Evolutionary conservation across 495 filamentous ascomycete genomes (phyloP).

Genomic region (Talaromyces borbonicus): DNA sequence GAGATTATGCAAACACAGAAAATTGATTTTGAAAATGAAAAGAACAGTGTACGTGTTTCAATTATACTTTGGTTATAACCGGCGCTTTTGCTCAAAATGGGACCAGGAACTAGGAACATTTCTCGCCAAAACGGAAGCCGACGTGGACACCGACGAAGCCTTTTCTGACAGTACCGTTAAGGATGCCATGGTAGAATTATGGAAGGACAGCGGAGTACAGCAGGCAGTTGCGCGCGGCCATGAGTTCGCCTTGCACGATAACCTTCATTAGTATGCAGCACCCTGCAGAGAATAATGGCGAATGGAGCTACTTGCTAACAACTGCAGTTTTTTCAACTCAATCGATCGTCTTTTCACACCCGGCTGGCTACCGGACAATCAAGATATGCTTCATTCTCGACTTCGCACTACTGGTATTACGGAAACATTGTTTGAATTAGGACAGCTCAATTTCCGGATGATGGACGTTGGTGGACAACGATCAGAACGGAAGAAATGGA

Average conservation of each 20-base stretch:
- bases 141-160: slow-evolving; percentile 66
- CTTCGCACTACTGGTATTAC: slow-evolving; percentile 94
- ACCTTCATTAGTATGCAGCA: slow-evolving; percentile 73
- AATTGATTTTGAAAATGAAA: slow-evolving; percentile 63
- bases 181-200: slow-evolving; percentile 72
- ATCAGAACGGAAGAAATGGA: slow-evolving; percentile 99
- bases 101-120: slow-evolving; percentile 23
- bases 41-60: slow-evolving; percentile 61
- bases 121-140: slow-evolving; percentile 45
- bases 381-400: slow-evolving; percentile 89
- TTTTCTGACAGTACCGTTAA: slow-evolving; percentile 56
- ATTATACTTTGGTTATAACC: background rate
- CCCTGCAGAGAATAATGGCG: background rate
- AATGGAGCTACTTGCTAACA: slow-evolving; percentile 11
- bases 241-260: slow-evolving; percentile 95
- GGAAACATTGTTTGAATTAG: slow-evolving; percentile 91
- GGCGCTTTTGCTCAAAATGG: slow-evolving; percentile 7
- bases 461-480: slow-evolving; percentile 97
- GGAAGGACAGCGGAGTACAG: slow-evolving; percentile 76
- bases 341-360: slow-evolving; percentile 81
- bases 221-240: slow-evolving; percentile 81
- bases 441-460: slow-evolving; percentile 94
- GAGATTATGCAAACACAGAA: slow-evolving; percentile 87
- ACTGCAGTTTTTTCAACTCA: slow-evolving; percentile 73
- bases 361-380: slow-evolving; percentile 88